phyloP scores from a whole-genome alignment of 805 yeast species.

The Saturnispora galanensis region DNA sequence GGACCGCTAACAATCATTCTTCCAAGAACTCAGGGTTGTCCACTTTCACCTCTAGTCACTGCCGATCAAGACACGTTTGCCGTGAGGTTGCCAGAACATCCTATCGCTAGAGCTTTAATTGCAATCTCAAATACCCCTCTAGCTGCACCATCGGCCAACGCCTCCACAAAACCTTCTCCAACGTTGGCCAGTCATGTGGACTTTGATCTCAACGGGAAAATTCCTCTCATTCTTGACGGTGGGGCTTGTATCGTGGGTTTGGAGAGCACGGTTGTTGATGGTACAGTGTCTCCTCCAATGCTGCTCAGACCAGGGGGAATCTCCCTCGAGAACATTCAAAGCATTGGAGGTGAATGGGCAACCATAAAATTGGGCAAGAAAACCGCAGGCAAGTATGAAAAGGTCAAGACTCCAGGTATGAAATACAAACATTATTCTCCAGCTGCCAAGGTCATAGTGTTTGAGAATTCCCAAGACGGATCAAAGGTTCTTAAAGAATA shows the following conservation, averaged over 20 bases:
- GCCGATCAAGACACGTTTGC: conserved; percentile 88
- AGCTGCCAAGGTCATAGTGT: conserved; percentile 65
- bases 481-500: conserved; percentile 24
- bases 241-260: conserved; percentile 85
- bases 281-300: conserved; percentile 76
- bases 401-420: conserved; percentile 94
- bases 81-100: conserved; percentile 78
- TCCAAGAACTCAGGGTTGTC: conserved; percentile 42
- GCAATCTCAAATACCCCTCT: conserved; percentile 77
- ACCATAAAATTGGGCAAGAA: conserved; percentile 53
- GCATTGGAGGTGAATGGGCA: conserved; percentile 53
- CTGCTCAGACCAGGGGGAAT: conserved; percentile 92
- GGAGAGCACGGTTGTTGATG: conserved; percentile 92
- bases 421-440: conserved; percentile 95
- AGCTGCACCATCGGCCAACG: conserved; percentile 97
- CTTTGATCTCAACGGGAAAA: conserved; percentile 67
- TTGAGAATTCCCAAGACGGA: conserved; percentile 42
- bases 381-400: conserved; percentile 54
- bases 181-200: conserved; percentile 80
- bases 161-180: conserved; percentile 92
- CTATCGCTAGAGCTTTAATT: conserved; percentile 84
- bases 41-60: conserved; percentile 68
- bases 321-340: conserved; percentile 61
- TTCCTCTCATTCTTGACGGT: conserved; percentile 84
- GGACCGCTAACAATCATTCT: conserved; percentile 87